These are phyloP conservation scores for Aspergillus ellipticus DNA, from an alignment of 495 filamentous ascomycete species.

Conservation along the genomic window DNA sequence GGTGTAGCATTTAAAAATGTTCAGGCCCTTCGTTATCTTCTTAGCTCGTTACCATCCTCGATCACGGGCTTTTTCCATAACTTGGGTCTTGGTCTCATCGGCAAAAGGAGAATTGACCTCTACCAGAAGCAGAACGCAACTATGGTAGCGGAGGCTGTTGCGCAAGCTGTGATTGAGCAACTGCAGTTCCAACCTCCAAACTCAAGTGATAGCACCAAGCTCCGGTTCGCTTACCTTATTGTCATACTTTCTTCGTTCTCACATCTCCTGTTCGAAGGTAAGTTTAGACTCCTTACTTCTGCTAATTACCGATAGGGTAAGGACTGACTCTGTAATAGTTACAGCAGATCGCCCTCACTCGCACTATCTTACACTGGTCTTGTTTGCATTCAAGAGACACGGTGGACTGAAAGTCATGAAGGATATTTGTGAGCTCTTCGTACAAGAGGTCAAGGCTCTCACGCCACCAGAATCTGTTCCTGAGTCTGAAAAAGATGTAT, in stretches of 20 bases:
- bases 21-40: conserved; percentile 66
- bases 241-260: conserved; percentile 72
- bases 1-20: conserved; percentile 72
- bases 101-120: conserved; percentile 63
- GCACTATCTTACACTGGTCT: conserved; percentile 71
- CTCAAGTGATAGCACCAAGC: conserved; percentile 38
- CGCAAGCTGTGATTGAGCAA: conserved; percentile 64
- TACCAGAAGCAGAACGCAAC: conserved; percentile 62
- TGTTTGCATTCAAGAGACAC: conserved; percentile 79
- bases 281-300: conserved; percentile 20
- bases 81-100: conserved; percentile 74
- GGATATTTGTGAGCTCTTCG: conserved; percentile 68
- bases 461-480: conserved; percentile 30
- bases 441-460: conserved; percentile 57
- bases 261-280: conserved; percentile 73
- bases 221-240: conserved; percentile 72
- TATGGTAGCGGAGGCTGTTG: conserved; percentile 74
- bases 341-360: conserved; percentile 54
- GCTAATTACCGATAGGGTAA: background rate
- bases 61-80: conserved; percentile 75
- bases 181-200: conserved; percentile 49
- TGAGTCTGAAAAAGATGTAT: conserved; percentile 44
- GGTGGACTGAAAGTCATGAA: conserved; percentile 73
- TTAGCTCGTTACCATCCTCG: conserved; percentile 67
- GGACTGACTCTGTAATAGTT: conserved; percentile 25